Evolutionary conservation across 2,329 filamentous ascomycete species (phyloP), one percentile per base, ranked within the genome.

Genomic region (Tolypocladium amazonense): DNA sequence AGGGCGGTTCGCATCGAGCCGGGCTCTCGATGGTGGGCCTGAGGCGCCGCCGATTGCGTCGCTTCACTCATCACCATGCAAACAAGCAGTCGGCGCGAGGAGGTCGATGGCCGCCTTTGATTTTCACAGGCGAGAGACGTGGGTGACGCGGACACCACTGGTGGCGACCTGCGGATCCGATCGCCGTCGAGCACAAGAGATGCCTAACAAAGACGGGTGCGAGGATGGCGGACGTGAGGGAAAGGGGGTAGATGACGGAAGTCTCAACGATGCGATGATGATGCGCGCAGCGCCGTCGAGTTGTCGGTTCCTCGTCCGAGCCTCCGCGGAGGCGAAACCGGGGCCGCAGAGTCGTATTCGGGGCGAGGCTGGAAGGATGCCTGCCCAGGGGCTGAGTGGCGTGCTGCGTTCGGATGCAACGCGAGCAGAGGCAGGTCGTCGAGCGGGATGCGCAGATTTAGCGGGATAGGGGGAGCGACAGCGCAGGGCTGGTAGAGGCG

Each of bases 1-100:
- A 76, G 65, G 12, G 73, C 73, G 45, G 73, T 76, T 61, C 74
- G 69, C 56, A 62, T 67, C 37, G 72, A 64, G 57, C 64, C 64
- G 47, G 66, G 41, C 54, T 74, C 72, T 52, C 70, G 71, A 58
- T 67, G 68, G 56, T 70, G 67, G 65, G 68, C 68, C 59, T 66
- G 63, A 38, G 62, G 50, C 56, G 66, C 63, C 62, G 65, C 62
- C 41, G 66, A 52, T 47, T 66, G 67, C 20, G 65, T 65, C 41
- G 66, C 60, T 62, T 74, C 67, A 64, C 67, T 71, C 73, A 75
- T 74, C 66, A 66, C 61, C 60, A 62, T 63, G 52, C 57, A 58
- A 41, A 18, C 18, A 33, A 20, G 50, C 30, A 33, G 50, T n/a
- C 27, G 18, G 50, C 18, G 3, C 37, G 56, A 33, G 43, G 56